A percentile compares a stretch with the other conserved stretches of the same genome.
Conservation (phyloP, 164 flowering plant genomes). For the Liriodendron chinense region DNA sequence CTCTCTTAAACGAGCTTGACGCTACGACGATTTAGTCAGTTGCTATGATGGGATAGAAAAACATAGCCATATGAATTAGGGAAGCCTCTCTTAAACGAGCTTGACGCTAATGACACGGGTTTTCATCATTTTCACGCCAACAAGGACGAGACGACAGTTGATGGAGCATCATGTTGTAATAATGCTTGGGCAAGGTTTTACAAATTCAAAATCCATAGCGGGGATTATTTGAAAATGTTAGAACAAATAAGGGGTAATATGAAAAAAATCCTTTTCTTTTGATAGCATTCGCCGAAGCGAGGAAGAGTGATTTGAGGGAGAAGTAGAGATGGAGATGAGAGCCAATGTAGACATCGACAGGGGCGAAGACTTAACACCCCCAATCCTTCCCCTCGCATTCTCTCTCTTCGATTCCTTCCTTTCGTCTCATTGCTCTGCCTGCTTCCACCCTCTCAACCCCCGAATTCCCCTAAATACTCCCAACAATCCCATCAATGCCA, state of each 20-base stretch:
- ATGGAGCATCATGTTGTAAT: no score
- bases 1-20: no score
- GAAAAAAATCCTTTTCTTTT: neutral
- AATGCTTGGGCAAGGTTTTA: no score
- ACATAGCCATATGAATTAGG: no score
- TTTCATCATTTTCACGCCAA: no score
- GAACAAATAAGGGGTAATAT: neutral
- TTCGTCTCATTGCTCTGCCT: conserved; percentile 60
- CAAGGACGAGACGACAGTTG: no score
- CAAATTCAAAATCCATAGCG: neutral
- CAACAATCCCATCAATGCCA: conserved; percentile 9
- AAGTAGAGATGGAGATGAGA: conserved; percentile 50
- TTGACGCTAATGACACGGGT: no score
- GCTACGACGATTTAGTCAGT: no score
- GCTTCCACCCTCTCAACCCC: conserved; percentile 46
- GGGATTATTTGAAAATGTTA: no score
- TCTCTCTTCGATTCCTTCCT: conserved; percentile 48
- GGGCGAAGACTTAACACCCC: conserved; percentile 49
- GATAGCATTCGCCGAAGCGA: neutral
- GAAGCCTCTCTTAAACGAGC: no score
- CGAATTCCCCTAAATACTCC: neutral
- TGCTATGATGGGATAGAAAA: no score
- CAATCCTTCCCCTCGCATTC: conserved; percentile 46
- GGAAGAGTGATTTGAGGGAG: neutral
- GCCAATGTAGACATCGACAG: conserved; percentile 32